Conservation (phyloP, 2,329 filamentous ascomycete genomes). For the Epichloe sp. region DNA sequence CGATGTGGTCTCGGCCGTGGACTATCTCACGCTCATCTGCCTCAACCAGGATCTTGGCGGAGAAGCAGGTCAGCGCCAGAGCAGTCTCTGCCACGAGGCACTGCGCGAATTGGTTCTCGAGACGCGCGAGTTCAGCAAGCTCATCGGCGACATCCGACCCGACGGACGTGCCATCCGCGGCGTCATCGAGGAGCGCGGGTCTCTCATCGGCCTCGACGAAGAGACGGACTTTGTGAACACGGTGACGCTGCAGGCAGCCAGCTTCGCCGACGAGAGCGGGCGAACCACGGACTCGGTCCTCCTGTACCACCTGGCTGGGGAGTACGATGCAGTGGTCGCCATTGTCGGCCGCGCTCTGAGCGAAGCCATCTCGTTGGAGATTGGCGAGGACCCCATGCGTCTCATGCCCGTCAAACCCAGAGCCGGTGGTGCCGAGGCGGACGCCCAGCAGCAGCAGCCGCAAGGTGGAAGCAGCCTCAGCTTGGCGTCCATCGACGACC, state of each 20-base stretch:
- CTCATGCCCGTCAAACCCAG: conserved; percentile 71
- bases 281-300: conserved; percentile 88
- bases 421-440: conserved; percentile 10
- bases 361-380: conserved; percentile 74
- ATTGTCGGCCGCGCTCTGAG: conserved; percentile 86
- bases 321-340: conserved; percentile 86
- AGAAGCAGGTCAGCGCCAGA: conserved; percentile 62
- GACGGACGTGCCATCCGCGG: conserved; percentile 79
- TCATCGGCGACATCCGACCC: conserved; percentile 79
- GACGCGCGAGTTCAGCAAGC: conserved; percentile 84
- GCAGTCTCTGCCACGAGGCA: conserved; percentile 78
- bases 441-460: conserved; percentile 22
- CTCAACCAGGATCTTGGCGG: conserved; percentile 75
- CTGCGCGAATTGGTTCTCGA: conserved; percentile 92
- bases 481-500: conserved; percentile 46
- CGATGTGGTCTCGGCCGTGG: conserved; percentile 76
- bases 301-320: conserved; percentile 84
- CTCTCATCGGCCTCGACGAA: conserved; percentile 65
- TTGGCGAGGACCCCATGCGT: conserved; percentile 68
- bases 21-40: conserved; percentile 85
- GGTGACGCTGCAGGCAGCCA: conserved; percentile 87
- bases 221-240: conserved; percentile 77
- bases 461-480: conserved; percentile 41
- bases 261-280: conserved; percentile 87
- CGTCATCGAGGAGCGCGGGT: conserved; percentile 72